Evolutionary conservation across 176 grass and related monocot genomes (phyloP), one percentile per base, ranked within the genome.

Genomic region (Aechmea fasciata): DNA sequence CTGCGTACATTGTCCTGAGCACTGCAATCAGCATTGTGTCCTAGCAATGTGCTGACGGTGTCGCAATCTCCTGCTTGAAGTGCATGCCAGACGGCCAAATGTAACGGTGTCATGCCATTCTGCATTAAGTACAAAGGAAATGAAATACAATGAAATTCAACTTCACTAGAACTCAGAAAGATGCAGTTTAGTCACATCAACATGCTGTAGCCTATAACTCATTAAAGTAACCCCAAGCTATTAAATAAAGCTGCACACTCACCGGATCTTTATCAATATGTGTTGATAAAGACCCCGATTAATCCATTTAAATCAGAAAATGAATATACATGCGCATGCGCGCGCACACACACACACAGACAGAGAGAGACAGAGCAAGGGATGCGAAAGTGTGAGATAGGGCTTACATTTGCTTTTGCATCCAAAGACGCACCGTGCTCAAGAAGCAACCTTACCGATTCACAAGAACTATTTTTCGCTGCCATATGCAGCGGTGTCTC

Each of bases 401-500:
- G 64, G 70, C 73, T 82, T 93, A 89, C 94, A 79, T 93, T 85
- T 67, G 89, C 69, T 93, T 93, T 90, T 59, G 94, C 89, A 70
- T 85, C 86, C 68, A 87, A 69, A 57, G 76, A 41, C 20, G 90
- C 84, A 87, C 87, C 94, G 57, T 33, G 82, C 72, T 83, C 78
- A 77, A 97, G 89, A 63, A 97, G 84, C 64, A 97, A 69, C 52
- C 81, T 83, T 73, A 86, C 73, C 52, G 94, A 90, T 72, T 85
- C 87, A 19, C 77, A 90, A 52, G 76, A 83, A 69, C 89, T 89
- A 76, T 87, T 90, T 81, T 97, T 97, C 64, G 86, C 87, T 70
- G 94, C 94, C 86, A 97, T 85, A 55, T 93, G 94, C 70, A 97
- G 69, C 48, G 94, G 94, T 72, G 94, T 97, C 82, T 97, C 94